Base-by-base conservation (phyloP, 2,329 filamentous ascomycete genomes). In the Dryadomyces sulphureus region DNA sequence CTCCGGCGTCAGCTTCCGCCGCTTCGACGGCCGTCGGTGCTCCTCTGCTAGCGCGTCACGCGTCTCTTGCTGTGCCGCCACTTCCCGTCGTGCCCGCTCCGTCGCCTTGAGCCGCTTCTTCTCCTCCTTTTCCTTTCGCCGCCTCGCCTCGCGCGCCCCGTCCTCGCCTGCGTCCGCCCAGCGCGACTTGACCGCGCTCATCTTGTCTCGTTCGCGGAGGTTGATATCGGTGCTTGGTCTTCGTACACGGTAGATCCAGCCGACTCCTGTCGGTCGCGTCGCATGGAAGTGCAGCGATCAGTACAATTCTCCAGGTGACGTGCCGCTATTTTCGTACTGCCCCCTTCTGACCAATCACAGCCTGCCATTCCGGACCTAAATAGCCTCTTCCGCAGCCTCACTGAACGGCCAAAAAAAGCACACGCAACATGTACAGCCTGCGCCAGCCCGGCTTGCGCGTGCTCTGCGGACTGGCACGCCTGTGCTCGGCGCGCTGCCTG, bases 101-200 rank as follows among this genome's bases (percentile, higher is more conserved):
- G 63, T 73, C 52, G 84, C 78, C 56, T 92, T 95, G 43, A 78
- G 67, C 43, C 84, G 80, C 64, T 84, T 87, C 71, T 92, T 94
- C 57, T 88, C 83, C 63, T 94, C 87, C 65, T 90, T 95, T 60
- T 92, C 85, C 51, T 71, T 75, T 63, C 83, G 90, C 46, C 79
- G 72, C 57, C 79, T 77, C 19, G 79, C 79, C 49, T 85, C 80
- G 38, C 81, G 71, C 38, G 77, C 84, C 20, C 78, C 77, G 60
- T 95, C 88, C 54, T 88, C 85, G 55, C 85, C 84, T 40, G 83
- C 79, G 57, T 88, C 77, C 53, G 84, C 86, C 92, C 92, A 98
- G 63, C 90, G 79, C 43, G 90, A 95, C 59, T 77, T 79, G 45
- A 64, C 61, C 58, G 70, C 73, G 56, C 68, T 68, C 41, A 3